These are phyloP conservation scores for Fusarium chuoi DNA, from an alignment of 2,329 filamentous ascomycete species.

Conservation along the genomic window DNA sequence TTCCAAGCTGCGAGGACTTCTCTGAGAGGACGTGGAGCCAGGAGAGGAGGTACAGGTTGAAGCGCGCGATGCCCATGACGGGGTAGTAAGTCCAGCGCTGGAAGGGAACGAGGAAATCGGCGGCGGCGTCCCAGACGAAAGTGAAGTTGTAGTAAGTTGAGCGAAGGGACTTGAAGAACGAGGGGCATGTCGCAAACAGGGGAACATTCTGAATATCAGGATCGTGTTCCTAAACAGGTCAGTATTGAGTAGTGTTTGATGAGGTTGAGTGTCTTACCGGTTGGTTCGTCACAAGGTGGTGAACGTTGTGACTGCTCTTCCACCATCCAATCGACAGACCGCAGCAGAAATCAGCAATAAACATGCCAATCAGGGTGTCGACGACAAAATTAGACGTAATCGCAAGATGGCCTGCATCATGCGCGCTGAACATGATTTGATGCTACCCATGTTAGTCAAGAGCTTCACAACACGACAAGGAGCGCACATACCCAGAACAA, in stretches of 20 bases:
- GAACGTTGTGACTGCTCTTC: conserved; percentile 76
- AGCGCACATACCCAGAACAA: conserved; percentile 63
- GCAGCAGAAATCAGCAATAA: conserved; percentile 73
- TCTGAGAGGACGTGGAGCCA: conserved; percentile 71
- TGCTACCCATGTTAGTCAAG: conserved; percentile 55
- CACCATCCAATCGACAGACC: conserved; percentile 75
- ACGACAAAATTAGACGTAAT: conserved; percentile 68
- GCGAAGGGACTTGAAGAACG: conserved; percentile 71
- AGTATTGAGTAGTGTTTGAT: background rate
- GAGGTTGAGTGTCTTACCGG: conserved; percentile 52
- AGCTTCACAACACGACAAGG: background rate
- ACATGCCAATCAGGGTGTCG: conserved; percentile 70
- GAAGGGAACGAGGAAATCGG: conserved; percentile 67
- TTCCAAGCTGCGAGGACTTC: conserved; percentile 65
- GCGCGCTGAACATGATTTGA: conserved; percentile 75
- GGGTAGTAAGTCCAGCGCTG: conserved; percentile 77
- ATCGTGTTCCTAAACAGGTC: conserved; percentile 58
- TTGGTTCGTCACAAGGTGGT: conserved; percentile 73
- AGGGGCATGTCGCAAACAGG: conserved; percentile 73
- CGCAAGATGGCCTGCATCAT: conserved; percentile 72
- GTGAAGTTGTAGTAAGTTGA: conserved; percentile 72
- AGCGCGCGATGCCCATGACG: conserved; percentile 73
- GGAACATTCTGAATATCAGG: conserved; percentile 74
- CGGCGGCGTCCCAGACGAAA: conserved; percentile 70
- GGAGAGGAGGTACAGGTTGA: conserved; percentile 76